Percentiles rank a stretch among this genome's conserved stretches.
These are phyloP conservation scores for Massariosphaeria phaeospora DNA, from an alignment of 495 filamentous ascomycete genomes.

Conservation along the genomic window DNA sequence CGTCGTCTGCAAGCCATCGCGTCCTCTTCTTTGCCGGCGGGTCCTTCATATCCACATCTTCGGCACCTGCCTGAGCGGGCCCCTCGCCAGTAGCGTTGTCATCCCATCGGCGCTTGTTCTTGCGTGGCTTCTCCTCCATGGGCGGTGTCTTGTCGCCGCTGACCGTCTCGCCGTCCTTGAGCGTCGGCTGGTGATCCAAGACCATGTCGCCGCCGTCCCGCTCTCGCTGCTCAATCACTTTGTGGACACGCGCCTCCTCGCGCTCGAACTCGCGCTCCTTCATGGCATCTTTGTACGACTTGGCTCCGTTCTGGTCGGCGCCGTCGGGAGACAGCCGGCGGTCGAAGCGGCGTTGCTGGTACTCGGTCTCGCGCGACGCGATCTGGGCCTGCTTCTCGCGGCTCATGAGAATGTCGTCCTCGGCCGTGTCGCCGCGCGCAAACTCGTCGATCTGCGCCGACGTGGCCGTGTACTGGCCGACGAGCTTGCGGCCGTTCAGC, in stretches of 20 bases:
- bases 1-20: slow-evolving; percentile 39
- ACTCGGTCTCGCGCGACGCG: slow-evolving; percentile 88
- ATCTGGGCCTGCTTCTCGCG: slow-evolving; percentile 88
- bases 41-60: not conserved
- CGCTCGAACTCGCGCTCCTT: slow-evolving; percentile 82
- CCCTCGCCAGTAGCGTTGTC: slow-evolving; percentile 47
- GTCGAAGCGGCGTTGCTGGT: slow-evolving; percentile 90
- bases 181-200: slow-evolving; percentile 26
- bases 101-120: slow-evolving; percentile 88
- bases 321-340: slow-evolving; percentile 78
- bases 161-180: slow-evolving; percentile 25
- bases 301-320: slow-evolving; percentile 70
- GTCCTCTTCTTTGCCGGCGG: slow-evolving; percentile 1
- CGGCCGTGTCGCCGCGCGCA: slow-evolving; percentile 74
- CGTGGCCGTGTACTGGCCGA: slow-evolving; percentile 96
- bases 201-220: slow-evolving; percentile 52
- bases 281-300: slow-evolving; percentile 90
- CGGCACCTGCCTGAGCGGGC: not conserved
- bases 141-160: slow-evolving; percentile 26
- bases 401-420: slow-evolving; percentile 83
- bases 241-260: slow-evolving; percentile 85
- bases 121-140: slow-evolving; percentile 46
- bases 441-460: slow-evolving; percentile 91
- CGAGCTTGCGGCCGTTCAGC: slow-evolving; percentile 69
- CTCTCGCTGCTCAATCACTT: slow-evolving; percentile 72